Base-by-base conservation (phyloP, 371 early-diverging fungal species). In the Mucor irregularis region DNA sequence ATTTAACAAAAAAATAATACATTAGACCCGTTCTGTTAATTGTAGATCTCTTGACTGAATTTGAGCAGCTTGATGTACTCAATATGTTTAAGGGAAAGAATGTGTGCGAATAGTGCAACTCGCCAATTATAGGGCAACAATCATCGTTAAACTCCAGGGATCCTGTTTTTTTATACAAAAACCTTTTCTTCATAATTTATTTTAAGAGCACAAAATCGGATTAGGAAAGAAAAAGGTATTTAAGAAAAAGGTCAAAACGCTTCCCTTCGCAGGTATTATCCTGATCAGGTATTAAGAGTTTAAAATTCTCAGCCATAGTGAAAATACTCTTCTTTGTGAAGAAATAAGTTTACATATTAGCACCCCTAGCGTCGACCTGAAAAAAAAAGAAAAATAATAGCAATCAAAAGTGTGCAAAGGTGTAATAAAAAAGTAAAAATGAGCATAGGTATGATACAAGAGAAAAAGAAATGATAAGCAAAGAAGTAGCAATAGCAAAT, bases 191-290 rank as follows among this genome's bases (percentile, higher is more conserved):
- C 6, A 19, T 19, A n/a, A n/a, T 39, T 39, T 39, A 39, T 39
- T 39, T 39, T 39, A 21, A 39, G 3, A 17, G 39, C 9, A 42
- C 24, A 24, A 42, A 42, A 42, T 42, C n/a, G n/a, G n/a, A n/a
- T n/a, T n/a, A 42, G 21, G 24, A 24, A 24, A 19, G 30, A 30
- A 45, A 14, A 40, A 46, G 17, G 19, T 6, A 51, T 17, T 39
- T 39, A 31, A 31, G 29, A 52, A n/a, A 31, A 24, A 56, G 68
- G 66, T 68, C 66, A 61, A 69, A 67, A 64, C 50, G 40, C 80
- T 75, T 80, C 80, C 76, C 78, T 71, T 71, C 78, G 76, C 80
- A 80, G 78, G 74, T 64, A 73, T 71, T 77, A 77, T 40, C 75
- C 78, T 77, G 80, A 80, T 77, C 80, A 75, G 80, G 78, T 77